phyloP scores from a whole-genome alignment of 352 stramenopile species.

The Phytophthora sojae region DNA sequence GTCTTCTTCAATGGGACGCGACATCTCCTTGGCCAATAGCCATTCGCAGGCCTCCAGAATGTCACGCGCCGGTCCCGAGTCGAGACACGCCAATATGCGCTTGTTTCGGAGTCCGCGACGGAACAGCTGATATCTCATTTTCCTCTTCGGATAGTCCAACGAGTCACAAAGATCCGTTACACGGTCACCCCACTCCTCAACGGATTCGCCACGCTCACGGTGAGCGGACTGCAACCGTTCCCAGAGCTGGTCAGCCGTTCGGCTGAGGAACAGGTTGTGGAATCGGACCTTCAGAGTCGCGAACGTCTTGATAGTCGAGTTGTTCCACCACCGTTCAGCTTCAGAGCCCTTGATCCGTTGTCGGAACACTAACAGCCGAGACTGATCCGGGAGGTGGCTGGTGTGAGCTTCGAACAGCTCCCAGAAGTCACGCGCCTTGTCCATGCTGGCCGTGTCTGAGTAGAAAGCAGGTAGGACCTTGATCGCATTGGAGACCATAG shows the following conservation, averaged over 20 bases:
- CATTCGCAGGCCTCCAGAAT: slow-evolving; percentile 5
- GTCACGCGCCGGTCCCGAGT: neutral
- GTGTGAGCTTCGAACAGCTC: too few relatives aligned
- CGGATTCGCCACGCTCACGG: neutral
- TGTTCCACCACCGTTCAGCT: too few relatives aligned
- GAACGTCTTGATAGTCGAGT: too few relatives aligned
- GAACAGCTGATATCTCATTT: neutral
- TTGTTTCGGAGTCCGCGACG: slow-evolving; percentile 6
- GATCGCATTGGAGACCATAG: too few relatives aligned
- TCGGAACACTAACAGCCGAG: too few relatives aligned
- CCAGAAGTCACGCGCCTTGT: too few relatives aligned
- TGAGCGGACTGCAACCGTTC: neutral
- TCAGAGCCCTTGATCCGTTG: too few relatives aligned
- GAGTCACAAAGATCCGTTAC: slow-evolving; percentile 5
- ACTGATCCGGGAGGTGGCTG: too few relatives aligned
- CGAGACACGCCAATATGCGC: neutral
- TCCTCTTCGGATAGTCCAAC: slow-evolving; percentile 2
- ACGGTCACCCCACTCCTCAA: neutral
- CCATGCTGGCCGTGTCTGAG: too few relatives aligned
- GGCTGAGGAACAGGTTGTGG: too few relatives aligned
- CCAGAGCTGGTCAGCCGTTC: neutral
- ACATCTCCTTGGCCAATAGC: slow-evolving; percentile 7
- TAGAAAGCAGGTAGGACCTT: too few relatives aligned
- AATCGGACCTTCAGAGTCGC: too few relatives aligned
- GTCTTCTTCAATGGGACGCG: slow-evolving; percentile 10